Base-by-base conservation (phyloP, 805 yeast genomes). In the Wickerhamiella musiphila region DNA sequence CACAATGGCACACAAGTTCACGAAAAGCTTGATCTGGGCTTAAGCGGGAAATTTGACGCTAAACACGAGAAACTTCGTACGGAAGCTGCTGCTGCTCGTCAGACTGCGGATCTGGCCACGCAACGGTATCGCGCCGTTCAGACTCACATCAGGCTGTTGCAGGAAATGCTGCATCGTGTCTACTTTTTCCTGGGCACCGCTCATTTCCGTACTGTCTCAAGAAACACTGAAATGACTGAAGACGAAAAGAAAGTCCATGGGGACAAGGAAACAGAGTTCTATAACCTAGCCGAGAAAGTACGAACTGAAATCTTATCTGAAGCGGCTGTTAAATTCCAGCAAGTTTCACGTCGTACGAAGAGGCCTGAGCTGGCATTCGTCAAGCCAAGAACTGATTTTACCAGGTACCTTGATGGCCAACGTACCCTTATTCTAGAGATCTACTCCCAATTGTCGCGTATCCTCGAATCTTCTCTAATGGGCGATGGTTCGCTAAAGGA, bases 251-350 rank as follows among this genome's bases (percentile, higher is more conserved):
- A 25, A 9, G 31, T 20, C 33, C 33, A 65, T 44, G 63, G 63
- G 36, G 48, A 50, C 4, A 32, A 54, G 17, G 92, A 78, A 46
- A 57, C 57, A 25, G 44, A 56, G 13, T 69, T 56, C 44, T 79
- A 78, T 47, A 58, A 53, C 0, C 55, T 56, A 29, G 93, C 93
- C 0, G 84, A 78, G 37, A 44, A 44, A 3, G 38, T 75, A n/a
- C 61, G 90, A 35, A 56, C 60, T 30, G 63, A 60, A 20, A 51
- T 75, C 1, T 47, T 77, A 14, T 54, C 52, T n/a, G 66, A 58
- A 14, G 47, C 54, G 3, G 43, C 46, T 11, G 52, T 53, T 5
- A 28, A 35, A 4, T 31, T 32, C 13, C 20, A 33, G 8, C 29
- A 30, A 2, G 35, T 26, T 7, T n/a, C n/a, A n/a, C n/a, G n/a